These are phyloP conservation scores for Alliaria petiolata DNA, from an alignment of 345 rosid genomes.

Conservation along the genomic window DNA sequence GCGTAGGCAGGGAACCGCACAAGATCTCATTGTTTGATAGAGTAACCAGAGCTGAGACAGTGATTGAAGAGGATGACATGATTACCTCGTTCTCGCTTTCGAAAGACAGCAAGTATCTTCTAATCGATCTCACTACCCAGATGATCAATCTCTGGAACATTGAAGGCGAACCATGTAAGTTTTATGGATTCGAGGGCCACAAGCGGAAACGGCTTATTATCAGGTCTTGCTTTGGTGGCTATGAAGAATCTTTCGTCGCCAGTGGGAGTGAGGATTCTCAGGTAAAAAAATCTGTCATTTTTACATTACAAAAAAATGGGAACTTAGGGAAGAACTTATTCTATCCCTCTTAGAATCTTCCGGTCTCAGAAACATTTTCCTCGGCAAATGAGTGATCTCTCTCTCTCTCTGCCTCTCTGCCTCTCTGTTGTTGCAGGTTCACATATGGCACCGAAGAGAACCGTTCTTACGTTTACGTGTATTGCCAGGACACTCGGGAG, in stretches of 20 bases:
- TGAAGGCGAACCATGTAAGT: constrained; percentile 24
- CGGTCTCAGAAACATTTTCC: not conserved
- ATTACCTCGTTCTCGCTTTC: constrained; percentile 61
- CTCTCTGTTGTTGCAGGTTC: constrained; percentile 37
- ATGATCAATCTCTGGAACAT: constrained; percentile 55
- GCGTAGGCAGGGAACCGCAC: constrained; percentile 29
- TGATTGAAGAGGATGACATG: constrained; percentile 40
- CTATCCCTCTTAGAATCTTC: no score
- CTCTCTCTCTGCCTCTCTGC: not conserved
- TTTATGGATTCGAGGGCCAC: constrained; percentile 38
- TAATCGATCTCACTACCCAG: constrained; percentile 41
- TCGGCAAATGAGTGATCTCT: constrained; percentile 10
- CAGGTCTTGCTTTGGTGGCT: constrained; percentile 67
- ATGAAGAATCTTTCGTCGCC: constrained; percentile 44
- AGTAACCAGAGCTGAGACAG: constrained; percentile 40
- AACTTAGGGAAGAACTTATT: no score
- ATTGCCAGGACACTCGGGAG: constrained; percentile 50
- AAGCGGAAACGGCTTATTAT: constrained; percentile 44
- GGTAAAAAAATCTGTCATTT: constrained; percentile 22
- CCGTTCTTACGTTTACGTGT: constrained; percentile 15
- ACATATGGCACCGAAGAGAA: constrained; percentile 44
- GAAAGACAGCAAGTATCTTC: constrained; percentile 36
- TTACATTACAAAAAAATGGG: no score
- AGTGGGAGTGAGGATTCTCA: constrained; percentile 65
- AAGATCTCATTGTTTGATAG: constrained; percentile 42